phyloP scores from a whole-genome alignment of 208 protist genomes.

The Angomonas deanei region DNA sequence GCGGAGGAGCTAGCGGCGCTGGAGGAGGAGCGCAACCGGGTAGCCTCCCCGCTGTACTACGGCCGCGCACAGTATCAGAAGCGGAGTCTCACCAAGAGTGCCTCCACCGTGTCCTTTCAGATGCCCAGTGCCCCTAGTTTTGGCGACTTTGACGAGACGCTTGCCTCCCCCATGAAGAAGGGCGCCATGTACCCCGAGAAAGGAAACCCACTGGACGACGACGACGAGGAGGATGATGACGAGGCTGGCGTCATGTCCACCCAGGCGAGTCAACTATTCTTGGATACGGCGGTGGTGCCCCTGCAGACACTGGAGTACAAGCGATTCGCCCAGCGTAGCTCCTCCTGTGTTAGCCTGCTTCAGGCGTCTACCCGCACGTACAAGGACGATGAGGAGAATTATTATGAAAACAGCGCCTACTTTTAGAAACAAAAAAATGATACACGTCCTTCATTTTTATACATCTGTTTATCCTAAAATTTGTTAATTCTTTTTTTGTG shows the following conservation, averaged over 20 bases:
- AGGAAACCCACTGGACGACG: not conserved
- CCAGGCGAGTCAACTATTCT: no score
- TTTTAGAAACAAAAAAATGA: no score
- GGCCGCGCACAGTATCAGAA: slow-evolving; percentile 12
- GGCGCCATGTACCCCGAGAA: no score
- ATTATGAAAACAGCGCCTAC: no score
- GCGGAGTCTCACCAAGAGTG: not conserved
- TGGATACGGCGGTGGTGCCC: no score
- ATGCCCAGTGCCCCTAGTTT: not conserved
- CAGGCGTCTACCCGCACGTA: no score
- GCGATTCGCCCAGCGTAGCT: no score
- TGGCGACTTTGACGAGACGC: not conserved
- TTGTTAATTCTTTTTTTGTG: not conserved
- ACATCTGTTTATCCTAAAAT: no score
- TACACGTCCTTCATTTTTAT: no score
- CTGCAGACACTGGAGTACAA: no score
- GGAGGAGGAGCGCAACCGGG: slow-evolving; percentile 12
- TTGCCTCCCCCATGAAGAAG: not conserved
- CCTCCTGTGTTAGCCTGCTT: no score
- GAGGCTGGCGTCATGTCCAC: not conserved
- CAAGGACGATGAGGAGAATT: no score
- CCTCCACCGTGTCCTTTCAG: not conserved
- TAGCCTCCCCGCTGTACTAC: slow-evolving; percentile 25
- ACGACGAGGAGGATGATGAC: not conserved
- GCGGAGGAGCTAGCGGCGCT: slow-evolving; percentile 12